phyloP scores from a whole-genome alignment of 2,329 filamentous ascomycete genomes.

The Salinomyces thailandicus region DNA sequence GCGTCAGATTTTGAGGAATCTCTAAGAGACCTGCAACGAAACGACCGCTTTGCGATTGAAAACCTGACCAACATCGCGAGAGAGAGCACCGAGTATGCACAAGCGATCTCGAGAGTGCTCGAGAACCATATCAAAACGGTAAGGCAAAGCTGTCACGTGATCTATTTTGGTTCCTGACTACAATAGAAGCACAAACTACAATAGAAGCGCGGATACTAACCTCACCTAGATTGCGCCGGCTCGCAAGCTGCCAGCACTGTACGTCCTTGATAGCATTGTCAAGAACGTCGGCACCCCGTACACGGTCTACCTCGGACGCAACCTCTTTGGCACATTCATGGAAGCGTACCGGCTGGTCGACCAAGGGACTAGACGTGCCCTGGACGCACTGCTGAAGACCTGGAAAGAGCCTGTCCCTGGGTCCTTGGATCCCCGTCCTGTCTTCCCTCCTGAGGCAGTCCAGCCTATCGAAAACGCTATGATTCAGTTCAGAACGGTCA shows the following conservation, averaged over 20 bases:
- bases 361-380: constrained; percentile 67
- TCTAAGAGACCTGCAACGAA: constrained; percentile 79
- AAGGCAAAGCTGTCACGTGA: constrained; percentile 37
- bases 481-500: constrained; percentile 63
- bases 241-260: constrained; percentile 89
- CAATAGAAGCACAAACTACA: too few species aligned
- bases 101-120: constrained; percentile 81
- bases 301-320: constrained; percentile 84
- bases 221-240: constrained; percentile 61
- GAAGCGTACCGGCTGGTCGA: constrained; percentile 81
- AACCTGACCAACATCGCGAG: constrained; percentile 95
- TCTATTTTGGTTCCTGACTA: too few species aligned
- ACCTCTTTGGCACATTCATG: constrained; percentile 92
- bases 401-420: constrained; percentile 97
- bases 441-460: constrained; percentile 80
- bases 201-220: constrained; percentile 2
- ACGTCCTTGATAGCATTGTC: constrained; percentile 94
- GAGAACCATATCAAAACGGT: constrained; percentile 93
- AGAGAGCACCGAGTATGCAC: constrained; percentile 91
- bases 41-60: constrained; percentile 91
- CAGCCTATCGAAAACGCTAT: constrained; percentile 88
- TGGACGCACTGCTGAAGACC: constrained; percentile 95
- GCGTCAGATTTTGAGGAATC: constrained; percentile 91
- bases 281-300: constrained; percentile 98
- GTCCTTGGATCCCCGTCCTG: constrained; percentile 81